These are phyloP conservation scores for Mycena rosella DNA, from an alignment of 768 basidiomycete genomes.

Conservation along the genomic window DNA sequence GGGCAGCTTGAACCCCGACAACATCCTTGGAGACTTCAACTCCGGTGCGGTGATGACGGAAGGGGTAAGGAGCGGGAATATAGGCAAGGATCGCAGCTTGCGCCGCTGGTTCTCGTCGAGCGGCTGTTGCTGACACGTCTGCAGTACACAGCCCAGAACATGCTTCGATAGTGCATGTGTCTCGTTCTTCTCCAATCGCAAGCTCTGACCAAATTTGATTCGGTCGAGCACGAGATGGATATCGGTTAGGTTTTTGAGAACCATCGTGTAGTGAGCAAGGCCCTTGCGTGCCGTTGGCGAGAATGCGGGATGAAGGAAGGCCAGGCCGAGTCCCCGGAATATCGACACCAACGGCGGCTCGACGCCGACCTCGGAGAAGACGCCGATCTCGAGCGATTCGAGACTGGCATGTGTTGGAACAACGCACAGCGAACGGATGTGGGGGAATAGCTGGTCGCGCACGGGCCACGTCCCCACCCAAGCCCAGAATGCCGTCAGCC, in stretches of 20 bases:
- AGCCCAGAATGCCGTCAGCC: constrained; percentile 59
- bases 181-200: constrained; percentile 24
- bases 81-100: constrained; percentile 46
- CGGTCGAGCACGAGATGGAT: constrained; percentile 50
- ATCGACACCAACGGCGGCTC: constrained; percentile 39
- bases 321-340: constrained; percentile 47
- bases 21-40: constrained; percentile 24
- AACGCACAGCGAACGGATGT: constrained; percentile 42
- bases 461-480: constrained; percentile 51
- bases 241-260: constrained; percentile 41
- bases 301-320: constrained; percentile 50
- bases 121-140: constrained; percentile 28
- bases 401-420: constrained; percentile 52
- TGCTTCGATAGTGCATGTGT: constrained; percentile 26
- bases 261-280: constrained; percentile 32
- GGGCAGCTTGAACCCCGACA: constrained; percentile 32
- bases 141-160: constrained; percentile 31
- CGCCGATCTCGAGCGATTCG: constrained; percentile 36
- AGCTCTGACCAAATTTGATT: constrained; percentile 19
- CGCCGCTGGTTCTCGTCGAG: constrained; percentile 35
- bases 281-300: constrained; percentile 35
- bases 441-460: constrained; percentile 39
- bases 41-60: constrained; percentile 7
- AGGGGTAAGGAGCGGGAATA: constrained; percentile 27
- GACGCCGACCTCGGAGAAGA: constrained; percentile 45